These are phyloP conservation scores for Triticum turgidum DNA, from an alignment of 176 grass and related monocot genomes.

Conservation along the genomic window DNA sequence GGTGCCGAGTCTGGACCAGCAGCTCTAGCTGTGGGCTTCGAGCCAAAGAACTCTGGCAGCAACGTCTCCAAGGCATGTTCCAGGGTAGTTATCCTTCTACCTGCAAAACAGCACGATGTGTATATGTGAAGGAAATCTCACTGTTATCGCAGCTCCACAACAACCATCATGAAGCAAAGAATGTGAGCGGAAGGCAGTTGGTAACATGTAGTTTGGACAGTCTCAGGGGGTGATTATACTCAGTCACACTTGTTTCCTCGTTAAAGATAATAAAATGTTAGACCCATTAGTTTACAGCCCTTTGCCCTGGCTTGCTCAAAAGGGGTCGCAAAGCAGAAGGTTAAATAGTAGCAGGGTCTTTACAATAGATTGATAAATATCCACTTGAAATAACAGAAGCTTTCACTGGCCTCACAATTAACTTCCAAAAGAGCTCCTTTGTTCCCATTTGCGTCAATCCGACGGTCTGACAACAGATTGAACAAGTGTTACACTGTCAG, in stretches of 20 bases:
- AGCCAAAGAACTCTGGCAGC: constrained; percentile 66
- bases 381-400: not conserved
- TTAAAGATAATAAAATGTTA: not conserved
- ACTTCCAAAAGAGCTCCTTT: too few species aligned
- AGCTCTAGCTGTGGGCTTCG: not conserved
- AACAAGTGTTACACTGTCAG: too few species aligned
- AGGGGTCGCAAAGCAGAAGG: not conserved
- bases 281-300: too few species aligned
- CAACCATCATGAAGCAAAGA: not conserved
- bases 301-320: not conserved
- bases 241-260: not conserved
- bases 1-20: constrained; percentile 4
- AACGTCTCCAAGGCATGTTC: constrained; percentile 57
- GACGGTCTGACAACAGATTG: too few species aligned
- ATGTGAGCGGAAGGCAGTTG: not conserved
- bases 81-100: constrained; percentile 57
- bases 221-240: not conserved
- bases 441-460: too few species aligned
- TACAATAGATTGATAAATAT: too few species aligned
- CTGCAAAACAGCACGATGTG: not conserved
- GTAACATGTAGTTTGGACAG: too few species aligned
- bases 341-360: not conserved
- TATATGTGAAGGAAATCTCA: not conserved
- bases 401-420: too few species aligned
- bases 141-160: not conserved